Conservation (phyloP, 208 protist genomes). For the Porcisia hertigi region DNA sequence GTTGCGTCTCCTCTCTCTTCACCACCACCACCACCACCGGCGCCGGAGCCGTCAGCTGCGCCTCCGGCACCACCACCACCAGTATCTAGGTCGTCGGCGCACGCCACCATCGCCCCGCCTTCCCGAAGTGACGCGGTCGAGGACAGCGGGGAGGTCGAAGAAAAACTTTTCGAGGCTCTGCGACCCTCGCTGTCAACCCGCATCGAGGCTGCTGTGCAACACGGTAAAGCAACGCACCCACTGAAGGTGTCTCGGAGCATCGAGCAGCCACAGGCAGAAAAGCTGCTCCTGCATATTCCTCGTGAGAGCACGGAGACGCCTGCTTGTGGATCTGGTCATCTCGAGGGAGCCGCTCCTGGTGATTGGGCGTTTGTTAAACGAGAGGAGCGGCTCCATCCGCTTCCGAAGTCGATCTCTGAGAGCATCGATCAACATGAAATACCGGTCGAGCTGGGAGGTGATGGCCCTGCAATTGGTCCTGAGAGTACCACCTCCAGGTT, state of each 20-base stretch:
- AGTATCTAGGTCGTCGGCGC: not conserved
- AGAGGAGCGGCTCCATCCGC: constrained; percentile 21
- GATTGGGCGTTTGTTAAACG: constrained; percentile 21
- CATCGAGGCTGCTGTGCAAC: constrained; percentile 33
- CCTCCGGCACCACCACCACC: constrained; percentile 4
- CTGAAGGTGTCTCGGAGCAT: constrained; percentile 3
- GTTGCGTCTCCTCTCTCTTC: not conserved
- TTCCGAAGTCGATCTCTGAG: constrained; percentile 32
- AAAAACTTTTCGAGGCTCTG: constrained; percentile 16
- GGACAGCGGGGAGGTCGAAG: not conserved
- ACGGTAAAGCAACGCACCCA: constrained; percentile 14
- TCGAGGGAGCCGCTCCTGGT: not conserved
- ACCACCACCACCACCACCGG: not conserved
- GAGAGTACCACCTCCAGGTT: not conserved
- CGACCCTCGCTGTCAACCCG: constrained; percentile 30
- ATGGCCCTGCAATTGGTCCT: not conserved
- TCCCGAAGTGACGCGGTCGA: not conserved
- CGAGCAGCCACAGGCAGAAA: not conserved
- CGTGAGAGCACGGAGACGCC: not conserved
- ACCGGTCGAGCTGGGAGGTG: constrained; percentile 35
- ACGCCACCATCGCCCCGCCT: constrained; percentile 26
- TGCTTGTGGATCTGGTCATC: not conserved
- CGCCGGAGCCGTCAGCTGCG: constrained; percentile 8
- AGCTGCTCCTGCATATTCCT: not conserved
- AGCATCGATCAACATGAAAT: constrained; percentile 64